phyloP scores from a whole-genome alignment of 176 grass and related monocot genomes.

The Musa itinerans region DNA sequence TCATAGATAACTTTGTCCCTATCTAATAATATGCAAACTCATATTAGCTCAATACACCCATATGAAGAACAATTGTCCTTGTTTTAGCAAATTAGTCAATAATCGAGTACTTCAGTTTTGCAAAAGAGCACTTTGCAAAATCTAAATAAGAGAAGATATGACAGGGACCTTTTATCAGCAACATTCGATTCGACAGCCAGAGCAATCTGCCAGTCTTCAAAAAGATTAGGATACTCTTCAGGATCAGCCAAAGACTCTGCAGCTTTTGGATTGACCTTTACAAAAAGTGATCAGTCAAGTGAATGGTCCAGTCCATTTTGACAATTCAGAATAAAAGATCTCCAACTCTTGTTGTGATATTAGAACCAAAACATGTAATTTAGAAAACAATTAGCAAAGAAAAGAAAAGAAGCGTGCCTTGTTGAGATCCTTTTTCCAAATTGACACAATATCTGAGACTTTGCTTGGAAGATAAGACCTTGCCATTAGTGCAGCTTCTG shows the following conservation, averaged over 20 bases:
- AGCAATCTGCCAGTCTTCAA: constrained; percentile 91
- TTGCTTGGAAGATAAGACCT: constrained; percentile 96
- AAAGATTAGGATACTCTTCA: constrained; percentile 90
- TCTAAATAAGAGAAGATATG: background rate
- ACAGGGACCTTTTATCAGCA: constrained; percentile 18
- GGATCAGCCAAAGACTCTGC: constrained; percentile 97
- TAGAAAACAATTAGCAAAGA: background rate
- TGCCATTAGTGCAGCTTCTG: constrained; percentile 94
- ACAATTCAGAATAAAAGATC: background rate
- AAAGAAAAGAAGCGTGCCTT: constrained; percentile 41
- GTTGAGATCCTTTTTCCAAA: constrained; percentile 85
- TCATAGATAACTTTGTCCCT: no score
- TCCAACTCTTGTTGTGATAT: background rate
- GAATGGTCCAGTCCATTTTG: background rate
- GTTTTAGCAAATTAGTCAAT: no score
- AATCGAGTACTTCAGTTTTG: background rate
- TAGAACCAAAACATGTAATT: no score
- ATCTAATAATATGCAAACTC: no score
- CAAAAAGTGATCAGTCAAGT: background rate
- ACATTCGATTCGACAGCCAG: constrained; percentile 62
- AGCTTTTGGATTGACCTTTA: constrained; percentile 86
- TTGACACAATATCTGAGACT: constrained; percentile 73
- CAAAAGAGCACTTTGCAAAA: background rate
- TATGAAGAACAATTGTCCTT: no score
- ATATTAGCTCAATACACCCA: no score